phyloP scores from a whole-genome alignment of 192 early-diverging fungal species.

The Dissophora ornata region DNA sequence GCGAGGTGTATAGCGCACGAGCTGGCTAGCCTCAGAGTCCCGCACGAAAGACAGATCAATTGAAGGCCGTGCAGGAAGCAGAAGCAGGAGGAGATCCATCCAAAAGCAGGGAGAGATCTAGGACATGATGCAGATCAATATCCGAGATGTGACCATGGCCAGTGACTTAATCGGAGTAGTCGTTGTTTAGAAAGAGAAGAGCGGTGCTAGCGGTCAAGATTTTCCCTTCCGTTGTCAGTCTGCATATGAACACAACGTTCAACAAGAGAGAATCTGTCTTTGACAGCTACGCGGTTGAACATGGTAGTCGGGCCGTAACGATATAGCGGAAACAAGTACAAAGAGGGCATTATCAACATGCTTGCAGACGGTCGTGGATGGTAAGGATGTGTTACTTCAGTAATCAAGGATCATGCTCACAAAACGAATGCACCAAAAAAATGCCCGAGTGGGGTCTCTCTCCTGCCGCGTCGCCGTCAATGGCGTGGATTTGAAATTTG shows the following conservation, averaged over 20 bases:
- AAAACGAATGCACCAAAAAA: too few species aligned
- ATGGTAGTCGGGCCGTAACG: constrained; percentile 30
- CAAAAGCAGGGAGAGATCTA: constrained; percentile 15
- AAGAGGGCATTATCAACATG: constrained; percentile 9
- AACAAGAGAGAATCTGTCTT: constrained; percentile 26
- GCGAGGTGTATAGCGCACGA: constrained; percentile 39
- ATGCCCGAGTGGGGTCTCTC: too few species aligned
- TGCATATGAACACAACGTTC: constrained; percentile 28
- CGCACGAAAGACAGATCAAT: constrained; percentile 26
- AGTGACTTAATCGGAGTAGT: constrained; percentile 3
- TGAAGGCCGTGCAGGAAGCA: constrained; percentile 10
- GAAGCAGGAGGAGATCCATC: too few species aligned
- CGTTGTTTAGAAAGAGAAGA: constrained; percentile 27
- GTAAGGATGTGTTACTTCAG: not conserved
- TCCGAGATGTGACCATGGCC: constrained; percentile 19
- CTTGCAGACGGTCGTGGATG: constrained; percentile 12
- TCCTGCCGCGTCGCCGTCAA: too few species aligned
- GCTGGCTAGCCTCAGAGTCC: constrained; percentile 18
- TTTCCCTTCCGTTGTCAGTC: constrained; percentile 16
- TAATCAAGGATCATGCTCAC: too few species aligned
- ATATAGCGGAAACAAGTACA: constrained; percentile 27
- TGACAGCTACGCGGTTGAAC: constrained; percentile 31
- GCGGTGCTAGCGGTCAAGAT: constrained; percentile 26
- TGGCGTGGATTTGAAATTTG: too few species aligned
- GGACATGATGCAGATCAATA: constrained; percentile 27